These are phyloP conservation scores for Bassia scoparia DNA, from an alignment of 148 eudicot species.

Conservation along the genomic window DNA sequence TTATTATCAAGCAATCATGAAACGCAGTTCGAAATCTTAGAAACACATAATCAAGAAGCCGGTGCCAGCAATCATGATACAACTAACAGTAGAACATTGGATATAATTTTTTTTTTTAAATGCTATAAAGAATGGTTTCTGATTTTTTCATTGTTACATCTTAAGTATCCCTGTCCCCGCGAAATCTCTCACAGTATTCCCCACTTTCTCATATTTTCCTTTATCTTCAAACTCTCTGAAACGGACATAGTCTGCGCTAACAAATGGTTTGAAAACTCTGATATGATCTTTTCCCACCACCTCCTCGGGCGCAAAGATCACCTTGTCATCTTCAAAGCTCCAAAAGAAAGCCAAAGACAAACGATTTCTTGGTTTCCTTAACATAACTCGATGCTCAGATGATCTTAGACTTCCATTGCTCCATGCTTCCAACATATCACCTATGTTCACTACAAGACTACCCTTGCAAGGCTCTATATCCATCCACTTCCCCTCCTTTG, in stretches of 20 bases:
- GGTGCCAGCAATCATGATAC: constrained; percentile 13
- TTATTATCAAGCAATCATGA: constrained; percentile 18
- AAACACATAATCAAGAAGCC: constrained; percentile 14
- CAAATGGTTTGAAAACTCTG: constrained; percentile 54
- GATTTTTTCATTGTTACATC: not conserved
- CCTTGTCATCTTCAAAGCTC: constrained; percentile 80
- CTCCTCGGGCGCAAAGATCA: constrained; percentile 61
- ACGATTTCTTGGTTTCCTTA: constrained; percentile 47
- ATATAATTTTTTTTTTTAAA: not conserved
- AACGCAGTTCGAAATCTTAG: constrained; percentile 5
- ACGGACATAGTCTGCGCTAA: constrained; percentile 56
- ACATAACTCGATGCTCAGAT: constrained; percentile 73
- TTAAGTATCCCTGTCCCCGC: constrained; percentile 41
- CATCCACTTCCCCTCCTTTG: constrained; percentile 61
- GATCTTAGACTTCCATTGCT: constrained; percentile 73
- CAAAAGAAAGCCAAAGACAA: constrained; percentile 79
- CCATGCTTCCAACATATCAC: constrained; percentile 93
- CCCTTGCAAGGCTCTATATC: constrained; percentile 56
- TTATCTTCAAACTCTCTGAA: constrained; percentile 66
- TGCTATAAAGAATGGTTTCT: constrained; percentile 10
- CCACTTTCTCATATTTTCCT: constrained; percentile 80
- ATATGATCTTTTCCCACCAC: constrained; percentile 53
- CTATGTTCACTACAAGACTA: constrained; percentile 67
- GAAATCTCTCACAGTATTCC: constrained; percentile 72
- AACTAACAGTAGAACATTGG: not conserved